Base-by-base conservation (phyloP, 768 basidiomycete species). In the Boletus vinaceobasis region DNA sequence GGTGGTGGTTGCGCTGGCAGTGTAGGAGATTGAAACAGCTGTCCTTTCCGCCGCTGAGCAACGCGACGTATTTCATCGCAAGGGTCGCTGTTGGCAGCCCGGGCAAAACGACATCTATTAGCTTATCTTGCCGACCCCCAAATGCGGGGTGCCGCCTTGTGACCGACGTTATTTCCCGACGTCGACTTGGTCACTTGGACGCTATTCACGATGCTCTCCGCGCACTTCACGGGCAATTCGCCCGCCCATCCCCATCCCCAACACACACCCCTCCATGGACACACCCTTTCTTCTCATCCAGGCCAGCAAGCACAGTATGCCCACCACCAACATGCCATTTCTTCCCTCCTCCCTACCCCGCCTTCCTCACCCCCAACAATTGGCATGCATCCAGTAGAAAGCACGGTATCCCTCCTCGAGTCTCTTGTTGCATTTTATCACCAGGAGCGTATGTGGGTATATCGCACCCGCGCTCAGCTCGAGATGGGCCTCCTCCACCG, bases 41-140 rank as follows among this genome's bases (percentile, higher is more conserved):
- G 73, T 99, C 97, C 73, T 99, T 99, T 31, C 97, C 97, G 37
- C 97, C 97, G 55, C 95, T 98, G 58, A 99, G 85, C 54, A 99
- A 75, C 2, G 88, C 96, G 66, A 98, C 84, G 70, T 93, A 92
- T 75, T 93, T 93, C 93, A 96, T 95, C 45, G 54, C 60, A 23
- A 14, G 38, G 6, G 43, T 43, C 42, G 46, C 42, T 14, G 39
- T 31, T 3, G 26, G 14, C 26, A 10, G 17, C 19, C 23, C 23
- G 48, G 3, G 7, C 13, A n/a, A 43, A 13, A 4, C 23, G 17
- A 36, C 13, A 11, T 4, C 33, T 44, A 56, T 56, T 23, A 23
- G 23, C 57, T 64, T 56, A 67, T 66, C 65, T 46, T 32, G 37
- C 56, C 42, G 55, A 67, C 64, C 61, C 63, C 63, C 57, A 52